Evolutionary conservation across 2,329 filamentous ascomycete genomes (phyloP).

Genomic region (Trichoderma afroharzianum): DNA sequence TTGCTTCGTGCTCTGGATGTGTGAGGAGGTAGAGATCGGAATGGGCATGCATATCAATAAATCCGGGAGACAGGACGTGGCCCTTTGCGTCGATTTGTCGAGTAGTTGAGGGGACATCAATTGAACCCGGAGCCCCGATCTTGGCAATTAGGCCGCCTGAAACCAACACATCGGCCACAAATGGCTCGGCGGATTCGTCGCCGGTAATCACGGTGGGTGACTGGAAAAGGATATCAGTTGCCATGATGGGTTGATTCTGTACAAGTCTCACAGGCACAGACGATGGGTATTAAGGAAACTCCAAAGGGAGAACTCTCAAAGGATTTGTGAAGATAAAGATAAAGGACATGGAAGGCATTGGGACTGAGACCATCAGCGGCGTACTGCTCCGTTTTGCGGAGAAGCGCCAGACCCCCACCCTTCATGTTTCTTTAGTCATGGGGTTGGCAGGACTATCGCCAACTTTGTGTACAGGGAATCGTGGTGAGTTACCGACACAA

Average conservation of each 20-base stretch:
- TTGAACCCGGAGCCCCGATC: conserved; percentile 20
- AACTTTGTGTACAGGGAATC: background rate
- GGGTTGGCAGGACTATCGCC: background rate
- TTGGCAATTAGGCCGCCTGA: conserved; percentile 21
- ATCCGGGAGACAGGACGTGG: conserved; percentile 23
- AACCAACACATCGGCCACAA: conserved; percentile 24
- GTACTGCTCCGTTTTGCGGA: background rate
- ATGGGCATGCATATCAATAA: conserved; percentile 28
- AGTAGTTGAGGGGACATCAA: conserved; percentile 14
- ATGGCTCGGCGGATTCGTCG: conserved; percentile 21
- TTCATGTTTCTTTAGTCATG: conserved; percentile 9
- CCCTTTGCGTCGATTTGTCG: conserved; percentile 22
- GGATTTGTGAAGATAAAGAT: background rate
- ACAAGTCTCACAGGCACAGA: background rate
- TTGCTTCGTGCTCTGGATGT: conserved; percentile 24
- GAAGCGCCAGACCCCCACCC: conserved; percentile 6
- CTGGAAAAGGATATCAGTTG: conserved; percentile 21
- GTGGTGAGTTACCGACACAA: background rate
- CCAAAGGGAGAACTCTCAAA: background rate
- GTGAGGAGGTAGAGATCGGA: conserved; percentile 26
- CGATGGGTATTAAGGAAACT: background rate
- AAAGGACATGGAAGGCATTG: background rate
- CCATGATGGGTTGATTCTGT: background rate
- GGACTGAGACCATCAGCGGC: background rate
- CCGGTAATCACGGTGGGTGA: conserved; percentile 24